Evolutionary conservation across 352 stramenopile genomes (phyloP).

Genomic region (Sclerospora graminicola): DNA sequence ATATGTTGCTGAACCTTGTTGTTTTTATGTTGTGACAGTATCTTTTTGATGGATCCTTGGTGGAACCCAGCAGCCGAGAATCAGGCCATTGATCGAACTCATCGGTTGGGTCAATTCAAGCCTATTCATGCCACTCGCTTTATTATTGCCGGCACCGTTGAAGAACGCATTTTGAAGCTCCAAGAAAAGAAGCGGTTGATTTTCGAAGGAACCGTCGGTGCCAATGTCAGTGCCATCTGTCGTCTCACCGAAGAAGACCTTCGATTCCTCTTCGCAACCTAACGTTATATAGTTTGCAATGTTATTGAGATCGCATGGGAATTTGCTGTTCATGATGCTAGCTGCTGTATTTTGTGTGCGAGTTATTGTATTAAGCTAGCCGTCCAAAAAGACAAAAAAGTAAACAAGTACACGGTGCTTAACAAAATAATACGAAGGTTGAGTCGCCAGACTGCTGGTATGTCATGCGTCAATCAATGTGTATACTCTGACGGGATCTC

Average conservation of each 20-base stretch:
- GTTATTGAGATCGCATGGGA: background rate
- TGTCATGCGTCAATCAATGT: conserved; percentile 13
- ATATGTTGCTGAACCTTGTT: conserved; percentile 4
- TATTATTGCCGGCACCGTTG: conserved; percentile 95
- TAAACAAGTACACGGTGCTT: conserved; percentile 20
- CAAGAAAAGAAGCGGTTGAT: conserved; percentile 92
- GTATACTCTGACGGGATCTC: conserved; percentile 23
- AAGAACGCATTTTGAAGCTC: conserved; percentile 97
- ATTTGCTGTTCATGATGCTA: conserved; percentile 15
- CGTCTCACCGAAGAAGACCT: conserved; percentile 92
- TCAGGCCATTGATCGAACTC: conserved; percentile 95
- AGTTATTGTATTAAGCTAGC: conserved; percentile 16
- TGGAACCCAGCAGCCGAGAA: conserved; percentile 96
- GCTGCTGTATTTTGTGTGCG: conserved; percentile 22
- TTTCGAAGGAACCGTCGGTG: conserved; percentile 98
- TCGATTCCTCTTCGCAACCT: conserved; percentile 85
- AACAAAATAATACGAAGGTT: conserved; percentile 27
- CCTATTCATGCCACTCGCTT: conserved; percentile 95
- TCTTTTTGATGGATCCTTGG: conserved; percentile 97
- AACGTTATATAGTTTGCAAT: conserved; percentile 4
- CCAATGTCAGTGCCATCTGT: conserved; percentile 77
- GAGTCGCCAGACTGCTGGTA: conserved; percentile 6
- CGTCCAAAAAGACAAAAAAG: conserved; percentile 24
- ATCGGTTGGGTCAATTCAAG: conserved; percentile 96
- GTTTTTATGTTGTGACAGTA: conserved; percentile 34